Evolutionary conservation across 805 yeast genomes (phyloP).

Genomic region (Zygosaccharomyces rouxii): DNA sequence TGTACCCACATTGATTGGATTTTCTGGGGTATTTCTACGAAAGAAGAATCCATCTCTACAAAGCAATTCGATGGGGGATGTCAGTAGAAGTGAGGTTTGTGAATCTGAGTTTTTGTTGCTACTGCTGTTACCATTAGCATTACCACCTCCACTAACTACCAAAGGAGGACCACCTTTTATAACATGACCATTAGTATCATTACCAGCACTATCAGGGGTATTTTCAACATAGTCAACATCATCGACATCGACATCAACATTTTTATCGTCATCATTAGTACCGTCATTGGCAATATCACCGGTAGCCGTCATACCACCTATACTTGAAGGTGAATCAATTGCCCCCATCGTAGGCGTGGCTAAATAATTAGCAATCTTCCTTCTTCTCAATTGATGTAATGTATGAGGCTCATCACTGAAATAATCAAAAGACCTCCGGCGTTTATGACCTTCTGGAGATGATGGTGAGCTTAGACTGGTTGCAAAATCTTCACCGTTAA

Average conservation of each 20-base stretch:
- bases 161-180: background rate
- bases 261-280: background rate
- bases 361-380: conserved; percentile 9
- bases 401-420: conserved; percentile 13
- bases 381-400: conserved; percentile 10
- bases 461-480: conserved; percentile 4
- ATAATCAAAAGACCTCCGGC: conserved; percentile 4
- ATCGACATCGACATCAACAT: too few species aligned
- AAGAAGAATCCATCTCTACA: conserved; percentile 34
- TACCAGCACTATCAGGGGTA: background rate
- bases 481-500: conserved; percentile 25
- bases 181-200: conserved; percentile 7
- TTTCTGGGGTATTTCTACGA: conserved; percentile 23
- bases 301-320: background rate
- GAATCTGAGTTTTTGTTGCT: conserved; percentile 6
- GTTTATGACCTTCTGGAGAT: background rate
- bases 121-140: background rate
- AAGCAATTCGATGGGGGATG: conserved; percentile 31
- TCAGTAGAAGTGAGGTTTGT: conserved; percentile 20
- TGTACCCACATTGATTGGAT: conserved; percentile 32
- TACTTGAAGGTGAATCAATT: background rate
- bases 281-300: background rate
- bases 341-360: conserved; percentile 2
- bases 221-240: background rate
- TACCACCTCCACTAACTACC: background rate